Conservation (phyloP, 495 filamentous ascomycete genomes). For the Peziza echinospora region DNA sequence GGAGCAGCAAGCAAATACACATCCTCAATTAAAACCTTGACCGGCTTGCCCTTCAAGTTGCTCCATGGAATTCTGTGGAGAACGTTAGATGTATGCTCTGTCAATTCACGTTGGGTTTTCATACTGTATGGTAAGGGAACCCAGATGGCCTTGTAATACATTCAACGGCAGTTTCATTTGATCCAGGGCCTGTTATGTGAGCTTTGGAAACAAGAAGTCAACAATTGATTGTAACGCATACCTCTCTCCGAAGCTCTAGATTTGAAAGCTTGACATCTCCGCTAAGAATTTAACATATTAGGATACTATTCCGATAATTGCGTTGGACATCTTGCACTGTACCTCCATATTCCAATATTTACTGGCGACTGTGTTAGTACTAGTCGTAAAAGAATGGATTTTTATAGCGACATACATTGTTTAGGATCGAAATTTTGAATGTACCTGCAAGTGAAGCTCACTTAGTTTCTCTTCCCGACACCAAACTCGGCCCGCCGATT, state of each 20-base stretch:
- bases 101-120: not conserved
- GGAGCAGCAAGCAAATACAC: constrained; percentile 86
- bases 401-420: constrained; percentile 27
- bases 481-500: too few relatives aligned
- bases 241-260: constrained; percentile 70
- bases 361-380: constrained; percentile 25
- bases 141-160: constrained; percentile 85
- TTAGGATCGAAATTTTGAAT: constrained; percentile 95
- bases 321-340: too few relatives aligned
- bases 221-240: not conserved
- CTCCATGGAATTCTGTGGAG: constrained; percentile 72
- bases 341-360: constrained; percentile 87
- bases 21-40: constrained; percentile 88
- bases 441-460: too few relatives aligned
- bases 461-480: too few relatives aligned
- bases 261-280: constrained; percentile 86
- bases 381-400: too few relatives aligned
- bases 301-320: too few relatives aligned
- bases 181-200: constrained; percentile 43
- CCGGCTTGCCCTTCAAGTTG: constrained; percentile 78
- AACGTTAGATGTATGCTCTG: not conserved
- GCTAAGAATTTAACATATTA: constrained; percentile 14
- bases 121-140: constrained; percentile 49
- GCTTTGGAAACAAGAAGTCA: constrained; percentile 1
- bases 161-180: constrained; percentile 90